Conservation (phyloP, 305 asterid genomes). For the Fraxinus floribunda region DNA sequence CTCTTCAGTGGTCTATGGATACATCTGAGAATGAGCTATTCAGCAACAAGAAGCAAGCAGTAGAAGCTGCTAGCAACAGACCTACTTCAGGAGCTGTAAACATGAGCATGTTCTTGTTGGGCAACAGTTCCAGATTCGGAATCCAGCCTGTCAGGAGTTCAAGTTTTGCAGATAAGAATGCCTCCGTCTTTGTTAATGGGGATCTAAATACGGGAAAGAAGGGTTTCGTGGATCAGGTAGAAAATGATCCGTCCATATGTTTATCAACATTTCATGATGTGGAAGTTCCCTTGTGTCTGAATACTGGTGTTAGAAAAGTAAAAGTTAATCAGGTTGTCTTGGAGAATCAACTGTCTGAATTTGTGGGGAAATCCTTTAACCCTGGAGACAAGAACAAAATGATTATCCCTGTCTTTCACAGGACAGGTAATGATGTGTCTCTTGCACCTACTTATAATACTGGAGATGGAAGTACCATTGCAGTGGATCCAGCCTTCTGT, state of each 20-base stretch:
- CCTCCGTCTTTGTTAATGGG: constrained; percentile 24
- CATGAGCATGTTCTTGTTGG: constrained; percentile 41
- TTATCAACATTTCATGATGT: constrained; percentile 41
- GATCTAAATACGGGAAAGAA: constrained; percentile 30
- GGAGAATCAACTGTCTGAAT: constrained; percentile 39
- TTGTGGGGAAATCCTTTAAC: constrained; percentile 33
- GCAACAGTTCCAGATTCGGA: constrained; percentile 33
- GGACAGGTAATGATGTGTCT: constrained; percentile 25
- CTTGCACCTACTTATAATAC: constrained; percentile 34
- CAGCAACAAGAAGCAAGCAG: constrained; percentile 57
- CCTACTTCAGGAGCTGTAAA: constrained; percentile 34
- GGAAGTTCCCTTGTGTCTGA: constrained; percentile 41
- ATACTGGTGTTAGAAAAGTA: constrained; percentile 39
- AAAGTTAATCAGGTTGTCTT: constrained; percentile 36
- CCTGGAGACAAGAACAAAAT: constrained; percentile 31
- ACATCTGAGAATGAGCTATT: constrained; percentile 40
- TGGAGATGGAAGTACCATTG: constrained; percentile 28
- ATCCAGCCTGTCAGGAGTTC: constrained; percentile 34
- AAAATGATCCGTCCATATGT: constrained; percentile 35
- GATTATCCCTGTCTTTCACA: constrained; percentile 28
- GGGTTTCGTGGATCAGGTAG: constrained; percentile 28
- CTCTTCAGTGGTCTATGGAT: constrained; percentile 43
- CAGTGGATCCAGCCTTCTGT: constrained; percentile 29
- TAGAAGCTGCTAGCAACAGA: constrained; percentile 33
- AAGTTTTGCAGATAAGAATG: constrained; percentile 33